A percentile compares a stretch with the other conserved stretches of the same genome.
Conservation (phyloP, 805 yeast species). For the Tetrapisispora fleetii region DNA sequence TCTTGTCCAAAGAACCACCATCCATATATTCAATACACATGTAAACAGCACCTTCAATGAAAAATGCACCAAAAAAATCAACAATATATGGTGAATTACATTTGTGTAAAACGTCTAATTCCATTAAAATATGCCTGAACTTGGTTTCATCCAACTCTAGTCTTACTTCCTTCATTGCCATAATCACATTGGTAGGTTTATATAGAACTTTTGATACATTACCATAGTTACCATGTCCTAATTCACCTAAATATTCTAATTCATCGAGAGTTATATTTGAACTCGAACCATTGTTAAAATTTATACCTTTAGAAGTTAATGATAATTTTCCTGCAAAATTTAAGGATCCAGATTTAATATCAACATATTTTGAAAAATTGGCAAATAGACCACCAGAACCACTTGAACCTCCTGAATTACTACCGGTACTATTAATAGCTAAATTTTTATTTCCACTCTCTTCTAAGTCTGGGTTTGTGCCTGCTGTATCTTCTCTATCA, state of each 20-base stretch:
- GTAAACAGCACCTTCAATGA: conserved; percentile 94
- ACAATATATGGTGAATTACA: conserved; percentile 87
- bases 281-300: conserved; percentile 79
- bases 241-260: conserved; percentile 68
- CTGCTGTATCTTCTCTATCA: conserved; percentile 22
- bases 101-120: conserved; percentile 83
- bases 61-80: conserved; percentile 95
- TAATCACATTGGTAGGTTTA: conserved; percentile 79
- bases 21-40: conserved; percentile 98
- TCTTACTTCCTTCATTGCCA: conserved; percentile 97
- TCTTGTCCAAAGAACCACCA: conserved; percentile 85
- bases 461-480: conserved; percentile 15
- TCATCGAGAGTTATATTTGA: conserved; percentile 83
- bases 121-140: conserved; percentile 92
- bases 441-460: conserved; percentile 5
- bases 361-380: conserved; percentile 69
- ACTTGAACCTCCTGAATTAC: conserved; percentile 34
- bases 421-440: conserved; percentile 13
- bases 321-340: conserved; percentile 93
- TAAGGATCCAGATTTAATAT: conserved; percentile 82
- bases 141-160: conserved; percentile 89
- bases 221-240: conserved; percentile 95
- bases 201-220: conserved; percentile 89
- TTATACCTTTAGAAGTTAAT: conserved; percentile 82
- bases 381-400: conserved; percentile 55